Evolutionary conservation across 495 filamentous ascomycete species (phyloP), one percentile per base, ranked within the genome.

Genomic region (Endocarpon pusillum): DNA sequence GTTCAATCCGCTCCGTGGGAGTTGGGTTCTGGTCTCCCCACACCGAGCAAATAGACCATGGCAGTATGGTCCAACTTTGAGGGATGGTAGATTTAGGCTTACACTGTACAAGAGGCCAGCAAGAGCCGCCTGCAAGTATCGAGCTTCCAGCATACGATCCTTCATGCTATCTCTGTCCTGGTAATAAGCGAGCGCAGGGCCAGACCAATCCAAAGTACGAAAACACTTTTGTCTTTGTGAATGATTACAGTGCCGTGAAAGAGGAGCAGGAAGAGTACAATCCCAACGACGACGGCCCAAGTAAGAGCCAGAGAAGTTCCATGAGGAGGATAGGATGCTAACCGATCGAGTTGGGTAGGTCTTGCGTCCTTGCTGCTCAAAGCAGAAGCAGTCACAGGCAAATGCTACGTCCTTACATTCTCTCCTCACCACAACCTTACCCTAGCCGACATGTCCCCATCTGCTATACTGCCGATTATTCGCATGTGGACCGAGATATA

Each of bases 401-500:
- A 89, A 69, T 99, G 89, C 66, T 96, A 92, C 52, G 89, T 99
- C 32, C 69, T 99, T 32, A 87, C 83, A 40, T 96, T 96, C 59
- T 85, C 83, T 7, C 71, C 82, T 1, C 67, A 71, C 22, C 89
- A 99, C 58, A 78, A 94, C 52, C 60, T 89, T 32, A 99, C 89
- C 14, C 77, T 94, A 20, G 86, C 85, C 34, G 85, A 94, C 53
- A 71, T 93, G 48, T 53, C 68, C 2, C 62, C 78, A 0, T 37
- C 56, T 2, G 66, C 79, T 28, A 87, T 84, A 37, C 44, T 81
- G 3, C 77, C 78, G 4, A 71, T 91, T 33, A 71, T 94, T 43
- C 51, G 81, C 37, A 80, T 77, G 18, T 94, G 85, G 85, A 86
- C 84, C 1, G 68, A 77, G 33, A 75, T 96, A 39, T 99, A 96